A percentile compares a stretch with the other conserved stretches of the same genome.
Evolutionary conservation across 345 rosid species (phyloP).

Genomic region (Aethionema arabicum): DNA sequence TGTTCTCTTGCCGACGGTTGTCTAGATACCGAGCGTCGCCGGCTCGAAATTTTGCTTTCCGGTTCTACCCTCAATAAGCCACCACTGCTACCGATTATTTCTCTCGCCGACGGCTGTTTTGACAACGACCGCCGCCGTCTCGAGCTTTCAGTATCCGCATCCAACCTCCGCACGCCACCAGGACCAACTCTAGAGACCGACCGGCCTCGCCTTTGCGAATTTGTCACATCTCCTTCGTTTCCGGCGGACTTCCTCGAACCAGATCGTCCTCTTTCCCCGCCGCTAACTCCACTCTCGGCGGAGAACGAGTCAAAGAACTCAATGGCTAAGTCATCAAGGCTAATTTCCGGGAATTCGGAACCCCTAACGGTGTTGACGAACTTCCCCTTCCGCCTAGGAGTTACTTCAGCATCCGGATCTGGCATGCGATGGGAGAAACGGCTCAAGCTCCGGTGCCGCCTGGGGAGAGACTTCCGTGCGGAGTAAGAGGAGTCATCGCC

Average conservation of each 20-base stretch:
- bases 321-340: constrained; percentile 78
- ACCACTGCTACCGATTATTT: constrained; percentile 9
- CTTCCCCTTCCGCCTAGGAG: constrained; percentile 54
- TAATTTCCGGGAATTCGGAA: constrained; percentile 75
- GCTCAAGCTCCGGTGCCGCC: constrained; percentile 85
- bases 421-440: constrained; percentile 63
- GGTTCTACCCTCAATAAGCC: constrained; percentile 10
- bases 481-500: constrained; percentile 51
- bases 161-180: constrained; percentile 45
- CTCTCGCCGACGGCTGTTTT: constrained; percentile 26
- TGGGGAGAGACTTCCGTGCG: constrained; percentile 43
- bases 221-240: constrained; percentile 29
- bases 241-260: constrained; percentile 33
- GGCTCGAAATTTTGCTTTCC: constrained; percentile 7
- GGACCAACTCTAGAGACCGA: constrained; percentile 70
- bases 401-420: constrained; percentile 42
- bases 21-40: constrained; percentile 44
- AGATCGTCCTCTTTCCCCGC: constrained; percentile 54
- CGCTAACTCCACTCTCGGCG: constrained; percentile 32
- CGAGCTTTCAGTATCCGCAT: constrained; percentile 44
- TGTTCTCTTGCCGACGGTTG: constrained; percentile 11
- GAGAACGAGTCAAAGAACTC: constrained; percentile 61
- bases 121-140: constrained; percentile 76
- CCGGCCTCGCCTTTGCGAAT: constrained; percentile 73
- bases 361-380: constrained; percentile 85